Evolutionary conservation across 2,329 filamentous ascomycete genomes (phyloP).

Genomic region (Basipetospora chlamydospora): DNA sequence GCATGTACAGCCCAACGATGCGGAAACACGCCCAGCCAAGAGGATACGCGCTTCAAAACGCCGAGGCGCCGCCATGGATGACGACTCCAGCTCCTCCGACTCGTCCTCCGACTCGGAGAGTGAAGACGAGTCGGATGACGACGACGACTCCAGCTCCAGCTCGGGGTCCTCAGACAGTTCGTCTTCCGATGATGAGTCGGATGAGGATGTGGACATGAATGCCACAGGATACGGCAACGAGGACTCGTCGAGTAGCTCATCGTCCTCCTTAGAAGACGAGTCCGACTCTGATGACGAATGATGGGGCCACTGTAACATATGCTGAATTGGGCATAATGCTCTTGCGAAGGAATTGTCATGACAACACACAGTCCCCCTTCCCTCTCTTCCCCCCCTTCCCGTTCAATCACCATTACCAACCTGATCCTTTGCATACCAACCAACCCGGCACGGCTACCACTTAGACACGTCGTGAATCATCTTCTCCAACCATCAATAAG

Average conservation of each 20-base stretch:
- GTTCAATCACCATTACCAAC: too few species aligned
- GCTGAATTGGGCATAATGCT: too few species aligned
- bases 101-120: constrained; percentile 22
- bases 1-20: constrained; percentile 29
- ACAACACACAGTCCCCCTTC: too few species aligned
- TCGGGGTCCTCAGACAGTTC: constrained; percentile 5
- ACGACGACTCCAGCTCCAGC: constrained; percentile 8
- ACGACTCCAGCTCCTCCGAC: constrained; percentile 20
- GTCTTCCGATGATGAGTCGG: constrained; percentile 15
- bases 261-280: constrained; percentile 4
- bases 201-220: constrained; percentile 7
- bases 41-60: constrained; percentile 4
- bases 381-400: too few species aligned
- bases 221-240: neutral
- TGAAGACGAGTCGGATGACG: constrained; percentile 16
- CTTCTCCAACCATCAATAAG: neutral
- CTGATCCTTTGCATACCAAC: too few species aligned
- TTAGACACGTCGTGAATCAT: neutral
- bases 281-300: constrained; percentile 1
- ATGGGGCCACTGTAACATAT: too few species aligned
- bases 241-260: constrained; percentile 4
- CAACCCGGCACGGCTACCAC: too few species aligned
- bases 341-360: too few species aligned
- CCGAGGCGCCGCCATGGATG: constrained; percentile 14
- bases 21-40: constrained; percentile 28